These are phyloP conservation scores for Backusella australiensis DNA, from an alignment of 192 early-diverging fungal species.

Conservation along the genomic window DNA sequence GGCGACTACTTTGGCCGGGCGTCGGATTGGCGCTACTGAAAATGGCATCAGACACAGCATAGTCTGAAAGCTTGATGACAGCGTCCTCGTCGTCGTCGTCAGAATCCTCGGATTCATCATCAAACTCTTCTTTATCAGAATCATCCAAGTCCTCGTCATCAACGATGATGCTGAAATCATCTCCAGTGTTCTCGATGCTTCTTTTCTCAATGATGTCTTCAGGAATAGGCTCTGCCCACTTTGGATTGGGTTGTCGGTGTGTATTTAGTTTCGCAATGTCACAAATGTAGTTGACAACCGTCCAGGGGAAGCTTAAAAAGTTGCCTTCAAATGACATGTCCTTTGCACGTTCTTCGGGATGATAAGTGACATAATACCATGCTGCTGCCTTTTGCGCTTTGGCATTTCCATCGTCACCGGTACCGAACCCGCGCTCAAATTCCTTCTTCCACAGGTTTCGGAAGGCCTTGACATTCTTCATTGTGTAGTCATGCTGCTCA, in stretches of 20 bases:
- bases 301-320: conserved; percentile 51
- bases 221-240: neutral
- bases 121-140: neutral
- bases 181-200: neutral
- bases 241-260: neutral
- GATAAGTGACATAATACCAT: conserved; percentile 75
- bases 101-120: neutral
- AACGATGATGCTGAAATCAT: neutral
- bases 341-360: conserved; percentile 33
- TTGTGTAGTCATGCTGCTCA: conserved; percentile 50
- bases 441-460: conserved; percentile 37
- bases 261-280: conserved; percentile 34
- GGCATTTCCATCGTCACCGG: neutral
- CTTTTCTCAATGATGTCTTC: neutral
- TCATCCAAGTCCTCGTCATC: neutral
- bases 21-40: neutral
- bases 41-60: neutral
- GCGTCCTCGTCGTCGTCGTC: neutral
- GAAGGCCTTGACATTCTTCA: conserved; percentile 35
- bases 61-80: neutral
- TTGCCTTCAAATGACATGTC: conserved; percentile 30
- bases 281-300: conserved; percentile 41
- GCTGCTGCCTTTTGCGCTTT: conserved; percentile 56
- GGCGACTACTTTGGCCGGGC: no score
- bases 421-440: conserved; percentile 47